These are phyloP conservation scores for Paramecium sexaurelia DNA, from an alignment of 73 alveolate species.

Conservation along the genomic window DNA sequence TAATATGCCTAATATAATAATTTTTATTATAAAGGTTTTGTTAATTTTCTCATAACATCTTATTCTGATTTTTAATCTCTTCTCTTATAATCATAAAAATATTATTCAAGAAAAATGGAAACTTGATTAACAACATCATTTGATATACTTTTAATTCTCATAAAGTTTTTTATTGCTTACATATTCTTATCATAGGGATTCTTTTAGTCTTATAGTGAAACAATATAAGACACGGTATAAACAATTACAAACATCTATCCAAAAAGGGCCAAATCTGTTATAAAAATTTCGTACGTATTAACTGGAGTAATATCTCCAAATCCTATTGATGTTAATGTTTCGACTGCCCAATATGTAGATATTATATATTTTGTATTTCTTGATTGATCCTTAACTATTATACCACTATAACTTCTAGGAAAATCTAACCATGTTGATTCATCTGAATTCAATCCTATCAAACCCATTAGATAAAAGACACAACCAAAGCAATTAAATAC, in stretches of 20 bases:
- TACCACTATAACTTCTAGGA: neutral
- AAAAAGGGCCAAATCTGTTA: neutral
- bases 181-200: neutral
- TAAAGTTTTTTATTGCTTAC: neutral
- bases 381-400: neutral
- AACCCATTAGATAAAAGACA: conserved; percentile 7
- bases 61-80: neutral
- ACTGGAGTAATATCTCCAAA: conserved; percentile 44
- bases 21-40: neutral
- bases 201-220: neutral
- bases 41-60: neutral
- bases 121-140: neutral
- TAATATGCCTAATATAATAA: neutral
- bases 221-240: neutral
- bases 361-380: neutral
- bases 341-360: conserved; percentile 31
- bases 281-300: neutral
- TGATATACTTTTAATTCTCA: neutral
- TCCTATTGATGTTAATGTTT: neutral
- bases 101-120: neutral
- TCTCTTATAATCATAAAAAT: neutral
- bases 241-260: conserved; percentile 1
- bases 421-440: neutral
- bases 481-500: conserved; percentile 21
- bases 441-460: neutral